Conservation (phyloP, 176 grass and related monocot genomes). For the Cenchrus purpureus region DNA sequence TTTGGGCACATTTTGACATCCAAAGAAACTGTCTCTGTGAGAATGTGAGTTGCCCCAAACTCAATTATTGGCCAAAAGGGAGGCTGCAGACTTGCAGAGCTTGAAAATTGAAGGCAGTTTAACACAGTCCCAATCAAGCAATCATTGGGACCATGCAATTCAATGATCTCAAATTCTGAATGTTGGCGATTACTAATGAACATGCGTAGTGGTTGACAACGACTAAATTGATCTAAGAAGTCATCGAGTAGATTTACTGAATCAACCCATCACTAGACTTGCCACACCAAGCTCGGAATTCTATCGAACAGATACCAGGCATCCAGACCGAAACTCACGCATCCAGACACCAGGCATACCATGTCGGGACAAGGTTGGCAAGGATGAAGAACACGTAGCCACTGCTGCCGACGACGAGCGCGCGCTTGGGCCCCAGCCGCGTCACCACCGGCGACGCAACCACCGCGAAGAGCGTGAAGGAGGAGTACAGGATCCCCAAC, state of each 20-base stretch:
- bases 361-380: slow-evolving; percentile 78
- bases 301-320: not conserved
- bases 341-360: slow-evolving; percentile 39
- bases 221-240: not conserved
- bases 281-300: not conserved
- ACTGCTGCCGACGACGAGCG: slow-evolving; percentile 76
- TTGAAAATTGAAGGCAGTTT: not conserved
- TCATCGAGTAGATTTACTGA: not conserved
- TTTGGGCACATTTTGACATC: not conserved
- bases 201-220: not conserved
- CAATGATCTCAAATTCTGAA: not conserved
- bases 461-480: slow-evolving; percentile 81
- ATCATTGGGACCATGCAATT: not conserved
- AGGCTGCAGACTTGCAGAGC: not conserved
- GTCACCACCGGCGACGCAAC: slow-evolving; percentile 60
- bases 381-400: slow-evolving; percentile 87
- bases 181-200: not conserved
- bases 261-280: not conserved
- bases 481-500: slow-evolving; percentile 78
- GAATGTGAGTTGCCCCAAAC: not conserved
- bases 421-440: slow-evolving; percentile 61
- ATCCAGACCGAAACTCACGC: not conserved
- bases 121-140: not conserved
- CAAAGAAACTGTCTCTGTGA: not conserved
- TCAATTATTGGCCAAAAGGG: not conserved